Evolutionary conservation across 2,329 filamentous ascomycete species (phyloP).

Genomic region (Colletotrichum sp.): DNA sequence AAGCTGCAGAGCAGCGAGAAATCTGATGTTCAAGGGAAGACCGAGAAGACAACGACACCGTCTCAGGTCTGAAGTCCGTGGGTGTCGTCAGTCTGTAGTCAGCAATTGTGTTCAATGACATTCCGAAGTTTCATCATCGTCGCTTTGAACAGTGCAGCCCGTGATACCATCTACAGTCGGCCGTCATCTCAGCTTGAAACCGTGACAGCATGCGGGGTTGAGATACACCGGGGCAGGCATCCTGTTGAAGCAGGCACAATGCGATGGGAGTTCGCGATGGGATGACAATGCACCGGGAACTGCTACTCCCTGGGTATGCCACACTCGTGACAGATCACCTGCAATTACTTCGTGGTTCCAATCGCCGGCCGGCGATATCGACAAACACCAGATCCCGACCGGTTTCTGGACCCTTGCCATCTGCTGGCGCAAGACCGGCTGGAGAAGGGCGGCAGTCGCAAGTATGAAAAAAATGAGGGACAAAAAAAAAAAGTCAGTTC

Average conservation of each 20-base stretch:
- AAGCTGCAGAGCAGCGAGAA: constrained; percentile 36
- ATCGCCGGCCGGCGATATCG: neutral
- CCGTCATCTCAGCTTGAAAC: neutral
- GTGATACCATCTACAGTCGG: neutral
- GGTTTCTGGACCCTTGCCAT: neutral
- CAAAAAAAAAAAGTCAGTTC: neutral
- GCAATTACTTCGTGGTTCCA: neutral
- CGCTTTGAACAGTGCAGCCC: neutral
- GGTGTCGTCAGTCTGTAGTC: neutral
- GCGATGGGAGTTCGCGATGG: neutral
- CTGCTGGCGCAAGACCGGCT: neutral
- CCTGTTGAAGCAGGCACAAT: neutral
- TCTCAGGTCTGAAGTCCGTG: neutral
- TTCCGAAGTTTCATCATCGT: neutral
- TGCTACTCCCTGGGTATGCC: neutral
- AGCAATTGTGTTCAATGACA: neutral
- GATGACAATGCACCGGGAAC: neutral
- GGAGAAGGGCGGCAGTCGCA: neutral
- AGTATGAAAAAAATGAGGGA: neutral
- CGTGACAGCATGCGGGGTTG: neutral
- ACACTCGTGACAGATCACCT: neutral
- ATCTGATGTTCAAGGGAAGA: neutral
- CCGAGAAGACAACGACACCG: neutral
- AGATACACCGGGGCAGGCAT: neutral
- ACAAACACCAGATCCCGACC: constrained; percentile 2